Conservation (phyloP, 768 basidiomycete genomes). For the Auriscalpium vulgare region DNA sequence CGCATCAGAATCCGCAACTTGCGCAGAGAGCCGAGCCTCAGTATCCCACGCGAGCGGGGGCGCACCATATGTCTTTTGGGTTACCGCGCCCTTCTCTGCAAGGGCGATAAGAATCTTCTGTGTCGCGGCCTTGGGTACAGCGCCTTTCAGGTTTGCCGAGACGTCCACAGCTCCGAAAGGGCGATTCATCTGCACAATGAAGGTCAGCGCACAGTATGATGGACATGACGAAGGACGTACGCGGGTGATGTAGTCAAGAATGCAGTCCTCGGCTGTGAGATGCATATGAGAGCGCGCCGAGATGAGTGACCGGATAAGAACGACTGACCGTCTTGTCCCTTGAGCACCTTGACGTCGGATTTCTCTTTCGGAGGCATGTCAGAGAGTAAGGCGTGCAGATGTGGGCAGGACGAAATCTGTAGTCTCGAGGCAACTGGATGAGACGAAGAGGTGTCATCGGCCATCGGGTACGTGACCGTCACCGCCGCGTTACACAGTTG, state of each 20-base stretch:
- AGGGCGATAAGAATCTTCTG: slow-evolving; percentile 78
- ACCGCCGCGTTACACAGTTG: no score
- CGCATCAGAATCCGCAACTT: neutral
- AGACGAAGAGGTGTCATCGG: no score
- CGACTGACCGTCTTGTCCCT: slow-evolving; percentile 13
- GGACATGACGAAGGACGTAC: neutral
- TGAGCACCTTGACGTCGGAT: slow-evolving; percentile 12
- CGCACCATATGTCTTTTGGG: slow-evolving; percentile 78
- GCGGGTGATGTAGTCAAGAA: slow-evolving; percentile 13
- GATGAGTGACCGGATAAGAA: neutral
- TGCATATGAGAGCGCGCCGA: neutral
- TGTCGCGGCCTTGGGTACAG: slow-evolving; percentile 73
- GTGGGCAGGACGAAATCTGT: no score
- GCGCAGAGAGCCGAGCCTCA: neutral
- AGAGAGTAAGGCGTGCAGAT: no score
- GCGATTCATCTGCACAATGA: slow-evolving; percentile 67
- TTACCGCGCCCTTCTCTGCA: slow-evolving; percentile 78
- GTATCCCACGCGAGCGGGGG: neutral
- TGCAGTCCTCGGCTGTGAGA: slow-evolving; percentile 12
- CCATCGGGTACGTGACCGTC: no score
- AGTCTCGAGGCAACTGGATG: no score
- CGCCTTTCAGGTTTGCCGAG: slow-evolving; percentile 83
- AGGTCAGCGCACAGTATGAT: neutral
- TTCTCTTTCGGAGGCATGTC: slow-evolving; percentile 10
- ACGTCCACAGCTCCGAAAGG: slow-evolving; percentile 91